Percentiles rank a stretch among this genome's conserved stretches.
Evolutionary conservation across 2,329 filamentous ascomycete species (phyloP).

Genomic region (Colletotrichum salicis): DNA sequence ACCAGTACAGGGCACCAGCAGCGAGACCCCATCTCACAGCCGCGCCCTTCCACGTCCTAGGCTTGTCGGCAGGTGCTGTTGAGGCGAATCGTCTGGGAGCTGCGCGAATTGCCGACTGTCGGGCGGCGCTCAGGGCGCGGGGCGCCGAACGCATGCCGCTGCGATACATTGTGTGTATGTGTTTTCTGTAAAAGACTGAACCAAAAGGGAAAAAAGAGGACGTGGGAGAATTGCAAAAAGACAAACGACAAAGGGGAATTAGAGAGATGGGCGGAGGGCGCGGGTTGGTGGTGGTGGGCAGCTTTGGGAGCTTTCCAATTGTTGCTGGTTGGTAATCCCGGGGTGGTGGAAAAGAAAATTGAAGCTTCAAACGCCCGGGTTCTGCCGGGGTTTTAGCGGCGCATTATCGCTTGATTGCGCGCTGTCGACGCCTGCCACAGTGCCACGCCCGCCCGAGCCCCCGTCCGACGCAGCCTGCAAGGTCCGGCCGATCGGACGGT

Average conservation of each 20-base stretch:
- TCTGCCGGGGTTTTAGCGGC: constrained; percentile 36
- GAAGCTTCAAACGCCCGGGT: constrained; percentile 29
- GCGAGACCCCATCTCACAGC: constrained; percentile 80
- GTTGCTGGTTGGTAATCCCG: constrained; percentile 35
- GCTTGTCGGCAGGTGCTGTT: constrained; percentile 69
- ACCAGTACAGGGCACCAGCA: constrained; percentile 85
- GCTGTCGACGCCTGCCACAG: too few species aligned
- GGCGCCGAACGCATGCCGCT: constrained; percentile 60
- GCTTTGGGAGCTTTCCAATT: constrained; percentile 9
- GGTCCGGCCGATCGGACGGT: constrained; percentile 29
- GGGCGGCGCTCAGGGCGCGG: constrained; percentile 54
- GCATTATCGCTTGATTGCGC: constrained; percentile 6
- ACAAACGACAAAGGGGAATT: constrained; percentile 30
- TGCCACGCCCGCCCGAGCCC: too few species aligned
- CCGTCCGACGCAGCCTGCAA: constrained; percentile 2
- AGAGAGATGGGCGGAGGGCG: constrained; percentile 25
- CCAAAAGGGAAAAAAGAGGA: not conserved
- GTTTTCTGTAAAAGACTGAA: not conserved
- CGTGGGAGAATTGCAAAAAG: not conserved
- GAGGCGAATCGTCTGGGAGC: constrained; percentile 63
- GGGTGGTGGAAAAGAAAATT: constrained; percentile 35
- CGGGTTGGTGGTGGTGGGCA: constrained; percentile 1
- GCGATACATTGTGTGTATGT: constrained; percentile 57
- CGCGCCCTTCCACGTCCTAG: constrained; percentile 84
- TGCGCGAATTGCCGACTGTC: constrained; percentile 51